Percentiles rank a stretch among this genome's conserved stretches.
phyloP scores from a whole-genome alignment of 2,329 filamentous ascomycete species.

The Phoma sp. region DNA sequence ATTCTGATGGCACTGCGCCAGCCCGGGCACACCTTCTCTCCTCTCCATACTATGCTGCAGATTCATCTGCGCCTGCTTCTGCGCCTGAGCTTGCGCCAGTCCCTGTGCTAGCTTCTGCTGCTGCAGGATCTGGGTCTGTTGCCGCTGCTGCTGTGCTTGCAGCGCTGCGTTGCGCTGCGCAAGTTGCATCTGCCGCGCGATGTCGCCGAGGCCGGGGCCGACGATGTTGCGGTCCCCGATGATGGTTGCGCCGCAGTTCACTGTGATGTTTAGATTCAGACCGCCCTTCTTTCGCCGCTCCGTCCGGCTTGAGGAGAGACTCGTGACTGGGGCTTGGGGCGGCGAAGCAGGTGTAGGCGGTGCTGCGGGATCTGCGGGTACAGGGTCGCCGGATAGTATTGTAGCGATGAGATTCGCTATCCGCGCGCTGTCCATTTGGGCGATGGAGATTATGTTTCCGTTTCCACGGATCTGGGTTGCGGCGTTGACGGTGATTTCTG shows the following conservation, averaged over 20 bases:
- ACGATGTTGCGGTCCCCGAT: slow-evolving; percentile 47
- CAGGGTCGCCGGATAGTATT: slow-evolving; percentile 27
- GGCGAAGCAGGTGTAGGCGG: slow-evolving; percentile 1
- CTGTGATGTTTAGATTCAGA: slow-evolving; percentile 39
- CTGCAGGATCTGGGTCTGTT: slow-evolving; percentile 14
- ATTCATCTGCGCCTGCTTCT: slow-evolving; percentile 17
- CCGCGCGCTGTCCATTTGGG: slow-evolving; percentile 39
- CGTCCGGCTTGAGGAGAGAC: slow-evolving; percentile 9
- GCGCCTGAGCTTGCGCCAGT: slow-evolving; percentile 9
- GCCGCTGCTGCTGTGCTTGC: slow-evolving; percentile 25
- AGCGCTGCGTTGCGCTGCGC: slow-evolving; percentile 32
- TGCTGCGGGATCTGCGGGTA: slow-evolving; percentile 6
- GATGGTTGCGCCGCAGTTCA: slow-evolving; percentile 46
- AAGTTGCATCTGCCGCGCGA: slow-evolving; percentile 44
- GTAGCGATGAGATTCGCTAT: slow-evolving; percentile 37
- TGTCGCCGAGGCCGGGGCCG: slow-evolving; percentile 42
- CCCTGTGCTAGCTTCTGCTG: slow-evolving; percentile 18
- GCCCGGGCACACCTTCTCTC: slow-evolving; percentile 9
- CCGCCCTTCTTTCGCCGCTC: slow-evolving; percentile 16
- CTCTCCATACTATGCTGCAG: slow-evolving; percentile 14
- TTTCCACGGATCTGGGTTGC: slow-evolving; percentile 44
- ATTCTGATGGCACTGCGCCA: slow-evolving; percentile 20
- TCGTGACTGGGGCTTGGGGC: slow-evolving; percentile 10
- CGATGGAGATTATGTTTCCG: slow-evolving; percentile 45
- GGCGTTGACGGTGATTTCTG: slow-evolving; percentile 47